A percentile compares a stretch with the other conserved stretches of the same genome.
phyloP scores from a whole-genome alignment of 1,284 basidiomycete genomes.

The Tilletia indica region DNA sequence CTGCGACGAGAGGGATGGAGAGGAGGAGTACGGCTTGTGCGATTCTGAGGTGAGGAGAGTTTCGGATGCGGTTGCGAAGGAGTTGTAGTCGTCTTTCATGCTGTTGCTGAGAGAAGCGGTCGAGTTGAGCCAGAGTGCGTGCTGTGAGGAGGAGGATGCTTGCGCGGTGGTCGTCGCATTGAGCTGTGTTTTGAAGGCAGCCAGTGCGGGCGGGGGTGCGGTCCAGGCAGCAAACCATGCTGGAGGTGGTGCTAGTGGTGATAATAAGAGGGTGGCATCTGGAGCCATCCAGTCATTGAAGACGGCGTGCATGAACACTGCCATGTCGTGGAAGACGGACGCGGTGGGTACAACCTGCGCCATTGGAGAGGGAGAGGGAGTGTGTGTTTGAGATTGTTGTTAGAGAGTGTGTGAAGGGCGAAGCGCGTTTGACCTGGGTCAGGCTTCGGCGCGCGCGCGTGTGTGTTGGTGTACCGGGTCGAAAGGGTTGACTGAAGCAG shows the following conservation, averaged over 20 bases:
- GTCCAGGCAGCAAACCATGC: background rate
- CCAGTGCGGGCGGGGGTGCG: background rate
- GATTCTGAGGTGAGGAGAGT: constrained; percentile 33
- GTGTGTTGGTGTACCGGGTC: too few species aligned
- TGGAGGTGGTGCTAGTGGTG: background rate
- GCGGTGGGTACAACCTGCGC: background rate
- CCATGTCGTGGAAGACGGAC: background rate
- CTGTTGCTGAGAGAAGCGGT: background rate
- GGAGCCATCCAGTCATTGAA: background rate
- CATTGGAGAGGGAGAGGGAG: too few species aligned
- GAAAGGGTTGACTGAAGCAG: too few species aligned
- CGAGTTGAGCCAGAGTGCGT: too few species aligned
- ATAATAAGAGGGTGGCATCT: background rate
- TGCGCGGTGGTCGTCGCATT: background rate
- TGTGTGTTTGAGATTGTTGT: too few species aligned
- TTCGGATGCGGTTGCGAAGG: constrained; percentile 5
- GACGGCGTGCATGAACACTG: background rate
- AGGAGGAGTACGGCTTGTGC: constrained; percentile 33
- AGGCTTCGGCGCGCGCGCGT: too few species aligned
- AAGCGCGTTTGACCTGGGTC: too few species aligned
- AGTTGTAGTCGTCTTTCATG: background rate
- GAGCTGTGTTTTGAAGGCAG: background rate
- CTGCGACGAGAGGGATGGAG: constrained; percentile 30
- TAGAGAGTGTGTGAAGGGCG: too few species aligned
- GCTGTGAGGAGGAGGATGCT: background rate